Evolutionary conservation across 768 basidiomycete species (phyloP).

Genomic region (Mycena polygramma): DNA sequence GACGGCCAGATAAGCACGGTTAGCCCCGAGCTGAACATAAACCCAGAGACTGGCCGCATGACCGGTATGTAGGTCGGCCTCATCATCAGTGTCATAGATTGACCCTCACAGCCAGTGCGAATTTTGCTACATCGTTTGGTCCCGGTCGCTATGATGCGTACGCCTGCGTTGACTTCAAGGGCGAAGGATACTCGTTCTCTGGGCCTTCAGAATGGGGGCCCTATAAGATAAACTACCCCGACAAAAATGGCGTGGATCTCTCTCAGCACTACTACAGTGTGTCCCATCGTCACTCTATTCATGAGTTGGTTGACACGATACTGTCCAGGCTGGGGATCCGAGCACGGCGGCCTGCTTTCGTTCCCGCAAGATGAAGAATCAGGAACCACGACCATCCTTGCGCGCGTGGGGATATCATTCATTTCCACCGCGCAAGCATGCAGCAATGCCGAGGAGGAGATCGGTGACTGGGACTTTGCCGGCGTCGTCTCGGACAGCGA

Average conservation of each 20-base stretch:
- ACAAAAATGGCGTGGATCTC: conserved; percentile 58
- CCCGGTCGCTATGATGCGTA: conserved; percentile 70
- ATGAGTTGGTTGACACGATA: too few species aligned
- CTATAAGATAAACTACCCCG: conserved; percentile 64
- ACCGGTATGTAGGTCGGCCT: conserved; percentile 46
- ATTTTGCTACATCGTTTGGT: conserved; percentile 70
- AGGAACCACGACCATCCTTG: conserved; percentile 60
- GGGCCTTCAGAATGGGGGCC: conserved; percentile 69
- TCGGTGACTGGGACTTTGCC: conserved; percentile 70
- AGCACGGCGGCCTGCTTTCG: conserved; percentile 67
- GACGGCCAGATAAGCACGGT: conserved; percentile 69
- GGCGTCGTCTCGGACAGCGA: conserved; percentile 57
- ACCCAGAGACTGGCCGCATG: conserved; percentile 64
- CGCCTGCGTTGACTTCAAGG: conserved; percentile 72
- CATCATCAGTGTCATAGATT: not conserved
- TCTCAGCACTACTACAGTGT: conserved; percentile 64
- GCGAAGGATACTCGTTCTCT: conserved; percentile 60
- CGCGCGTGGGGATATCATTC: conserved; percentile 75
- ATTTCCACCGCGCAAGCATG: conserved; percentile 74
- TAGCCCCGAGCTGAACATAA: conserved; percentile 60
- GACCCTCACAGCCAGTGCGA: conserved; percentile 48
- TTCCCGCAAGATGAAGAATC: conserved; percentile 58
- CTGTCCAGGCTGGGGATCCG: conserved; percentile 59
- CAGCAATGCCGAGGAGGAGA: conserved; percentile 70
- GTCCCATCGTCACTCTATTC: conserved; percentile 20